A percentile compares a stretch with the other conserved stretches of the same genome.
Evolutionary conservation across 805 yeast genomes (phyloP).

Genomic region (Myxozyma geophila): DNA sequence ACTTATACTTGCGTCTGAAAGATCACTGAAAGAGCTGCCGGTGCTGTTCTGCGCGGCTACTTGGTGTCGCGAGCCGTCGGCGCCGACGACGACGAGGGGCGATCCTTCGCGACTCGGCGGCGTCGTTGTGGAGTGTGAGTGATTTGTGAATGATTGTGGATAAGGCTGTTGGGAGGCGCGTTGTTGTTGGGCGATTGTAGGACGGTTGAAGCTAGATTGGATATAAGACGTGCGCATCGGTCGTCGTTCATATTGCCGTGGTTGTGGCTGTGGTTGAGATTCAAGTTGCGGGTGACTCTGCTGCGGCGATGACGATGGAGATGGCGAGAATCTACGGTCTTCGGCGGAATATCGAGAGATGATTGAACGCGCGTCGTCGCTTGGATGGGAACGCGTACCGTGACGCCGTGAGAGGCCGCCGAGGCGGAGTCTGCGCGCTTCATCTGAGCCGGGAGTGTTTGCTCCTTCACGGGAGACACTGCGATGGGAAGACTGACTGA

Average conservation of each 20-base stretch:
- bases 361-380: neutral
- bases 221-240: constrained; percentile 9
- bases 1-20: constrained; percentile 41
- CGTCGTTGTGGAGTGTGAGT: neutral
- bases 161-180: constrained; percentile 1
- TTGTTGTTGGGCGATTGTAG: neutral
- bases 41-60: constrained; percentile 19
- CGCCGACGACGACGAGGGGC: neutral
- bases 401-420: neutral
- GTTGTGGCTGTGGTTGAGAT: neutral
- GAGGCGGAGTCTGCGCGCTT: neutral
- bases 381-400: neutral
- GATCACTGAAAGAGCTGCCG: constrained; percentile 33
- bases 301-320: neutral
- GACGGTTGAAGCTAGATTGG: constrained; percentile 15
- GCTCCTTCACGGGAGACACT: constrained; percentile 2
- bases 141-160: neutral
- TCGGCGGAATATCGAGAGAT: constrained; percentile 18
- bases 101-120: constrained; percentile 10
- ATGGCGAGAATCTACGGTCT: constrained; percentile 3
- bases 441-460: constrained; percentile 9
- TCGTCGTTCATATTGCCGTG: constrained; percentile 4
- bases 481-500: constrained; percentile 7
- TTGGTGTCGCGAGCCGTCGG: neutral
- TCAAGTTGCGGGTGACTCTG: constrained; percentile 4